A percentile compares a stretch with the other conserved stretches of the same genome.
phyloP scores from a whole-genome alignment of 2,329 filamentous ascomycete species.

The Trichoderma aggressivum region DNA sequence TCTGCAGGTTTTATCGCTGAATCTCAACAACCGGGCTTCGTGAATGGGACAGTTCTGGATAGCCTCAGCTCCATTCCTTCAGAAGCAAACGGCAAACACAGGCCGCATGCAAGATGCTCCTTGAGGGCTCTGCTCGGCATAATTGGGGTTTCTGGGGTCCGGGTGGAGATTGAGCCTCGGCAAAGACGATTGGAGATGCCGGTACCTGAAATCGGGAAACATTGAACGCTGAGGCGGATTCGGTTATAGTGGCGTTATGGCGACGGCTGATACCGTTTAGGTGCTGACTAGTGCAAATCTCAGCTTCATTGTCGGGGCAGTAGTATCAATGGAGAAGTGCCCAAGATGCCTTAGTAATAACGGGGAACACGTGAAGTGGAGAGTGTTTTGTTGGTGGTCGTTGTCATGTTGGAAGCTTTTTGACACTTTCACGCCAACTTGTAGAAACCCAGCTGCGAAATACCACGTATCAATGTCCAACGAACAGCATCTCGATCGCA shows the following conservation, averaged over 20 bases:
- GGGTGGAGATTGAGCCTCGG: conserved; percentile 5
- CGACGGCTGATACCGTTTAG: not conserved
- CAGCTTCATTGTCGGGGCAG: not conserved
- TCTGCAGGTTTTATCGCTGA: not conserved
- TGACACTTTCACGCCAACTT: not conserved
- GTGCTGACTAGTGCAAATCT: not conserved
- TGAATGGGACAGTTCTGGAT: not conserved
- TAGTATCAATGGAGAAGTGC: not conserved
- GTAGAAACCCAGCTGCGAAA: not conserved
- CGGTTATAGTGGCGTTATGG: not conserved
- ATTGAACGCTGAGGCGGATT: not conserved
- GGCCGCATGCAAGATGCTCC: too few species aligned
- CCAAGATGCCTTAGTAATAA: not conserved
- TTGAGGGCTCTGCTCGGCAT: not conserved
- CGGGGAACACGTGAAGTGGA: not conserved
- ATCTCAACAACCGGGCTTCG: not conserved
- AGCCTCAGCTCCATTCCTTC: not conserved
- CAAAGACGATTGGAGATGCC: not conserved
- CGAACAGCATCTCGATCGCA: not conserved
- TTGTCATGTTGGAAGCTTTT: not conserved
- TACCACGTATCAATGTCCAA: not conserved
- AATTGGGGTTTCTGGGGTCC: not conserved
- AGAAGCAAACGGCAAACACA: not conserved
- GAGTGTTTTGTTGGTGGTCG: not conserved
- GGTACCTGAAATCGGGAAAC: not conserved